Conservation (phyloP, 495 filamentous ascomycete species). For the Cudoniella acicularis region DNA sequence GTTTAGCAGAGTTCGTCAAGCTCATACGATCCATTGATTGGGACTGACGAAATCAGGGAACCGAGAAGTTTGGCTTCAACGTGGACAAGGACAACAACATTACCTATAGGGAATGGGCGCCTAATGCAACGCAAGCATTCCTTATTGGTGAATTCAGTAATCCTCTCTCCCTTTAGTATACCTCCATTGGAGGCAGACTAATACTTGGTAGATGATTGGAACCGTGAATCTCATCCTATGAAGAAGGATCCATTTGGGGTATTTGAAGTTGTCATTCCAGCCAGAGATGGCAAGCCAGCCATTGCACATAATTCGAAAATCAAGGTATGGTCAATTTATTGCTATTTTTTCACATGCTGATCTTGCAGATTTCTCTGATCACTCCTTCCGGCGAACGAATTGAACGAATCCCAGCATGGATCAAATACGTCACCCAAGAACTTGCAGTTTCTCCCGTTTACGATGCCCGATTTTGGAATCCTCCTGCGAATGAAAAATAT, state of each 20-base stretch:
- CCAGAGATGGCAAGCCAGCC: constrained; percentile 66
- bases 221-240: constrained; percentile 78
- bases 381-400: constrained; percentile 73
- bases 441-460: constrained; percentile 83
- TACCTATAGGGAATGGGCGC: constrained; percentile 93
- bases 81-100: constrained; percentile 78
- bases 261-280: constrained; percentile 77
- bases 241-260: constrained; percentile 80
- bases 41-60: constrained; percentile 52
- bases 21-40: background rate
- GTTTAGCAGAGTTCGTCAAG: constrained; percentile 70
- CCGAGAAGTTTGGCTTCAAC: constrained; percentile 81
- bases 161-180: constrained; percentile 13
- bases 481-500: constrained; percentile 69
- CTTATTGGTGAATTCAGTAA: constrained; percentile 96
- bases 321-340: constrained; percentile 58
- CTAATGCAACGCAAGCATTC: constrained; percentile 75
- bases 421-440: constrained; percentile 94
- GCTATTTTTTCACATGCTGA: constrained; percentile 20
- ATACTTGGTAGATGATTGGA: constrained; percentile 71
- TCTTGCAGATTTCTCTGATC: constrained; percentile 72
- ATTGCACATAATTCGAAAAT: constrained; percentile 93
- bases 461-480: constrained; percentile 97
- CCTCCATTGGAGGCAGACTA: constrained; percentile 13
- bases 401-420: constrained; percentile 92